phyloP scores from a whole-genome alignment of 2,329 filamentous ascomycete genomes.

The Ceratocystis smalleyi region DNA sequence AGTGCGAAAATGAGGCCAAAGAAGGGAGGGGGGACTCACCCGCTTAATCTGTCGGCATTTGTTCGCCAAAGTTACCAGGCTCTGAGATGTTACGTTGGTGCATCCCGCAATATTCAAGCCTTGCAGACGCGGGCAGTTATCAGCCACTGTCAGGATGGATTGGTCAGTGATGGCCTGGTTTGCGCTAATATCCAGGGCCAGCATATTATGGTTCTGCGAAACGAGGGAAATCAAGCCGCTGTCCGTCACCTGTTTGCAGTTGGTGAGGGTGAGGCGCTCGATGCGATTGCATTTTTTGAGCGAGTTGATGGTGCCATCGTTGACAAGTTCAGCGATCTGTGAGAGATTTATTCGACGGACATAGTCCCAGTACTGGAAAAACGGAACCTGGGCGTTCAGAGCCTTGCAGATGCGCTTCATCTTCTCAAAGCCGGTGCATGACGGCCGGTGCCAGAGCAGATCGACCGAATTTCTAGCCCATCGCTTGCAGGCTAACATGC shows the following conservation, averaged over 20 bases:
- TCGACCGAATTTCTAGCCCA: slow-evolving; percentile 91
- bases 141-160: slow-evolving; percentile 62
- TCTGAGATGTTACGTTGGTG: slow-evolving; percentile 69
- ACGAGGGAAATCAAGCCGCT: slow-evolving; percentile 66
- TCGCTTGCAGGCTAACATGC: slow-evolving; percentile 84
- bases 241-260: slow-evolving; percentile 74
- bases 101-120: slow-evolving; percentile 87
- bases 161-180: slow-evolving; percentile 70
- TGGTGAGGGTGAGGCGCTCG: slow-evolving; percentile 82
- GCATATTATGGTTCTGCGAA: slow-evolving; percentile 59
- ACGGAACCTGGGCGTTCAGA: slow-evolving; percentile 54
- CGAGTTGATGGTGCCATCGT: slow-evolving; percentile 74
- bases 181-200: slow-evolving; percentile 81
- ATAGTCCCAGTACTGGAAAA: slow-evolving; percentile 78
- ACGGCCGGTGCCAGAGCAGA: slow-evolving; percentile 83
- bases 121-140: slow-evolving; percentile 71
- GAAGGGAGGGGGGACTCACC: slow-evolving; percentile 33
- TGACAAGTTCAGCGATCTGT: slow-evolving; percentile 56
- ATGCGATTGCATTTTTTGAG: slow-evolving; percentile 76
- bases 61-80: slow-evolving; percentile 63
- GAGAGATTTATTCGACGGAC: slow-evolving; percentile 87
- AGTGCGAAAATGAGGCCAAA: slow-evolving; percentile 1
- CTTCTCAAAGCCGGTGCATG: slow-evolving; percentile 74
- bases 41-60: slow-evolving; percentile 77
- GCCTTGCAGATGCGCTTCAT: slow-evolving; percentile 68